Base-by-base conservation (phyloP, 2,329 filamentous ascomycete species). In the Fusarium agapanthi region DNA sequence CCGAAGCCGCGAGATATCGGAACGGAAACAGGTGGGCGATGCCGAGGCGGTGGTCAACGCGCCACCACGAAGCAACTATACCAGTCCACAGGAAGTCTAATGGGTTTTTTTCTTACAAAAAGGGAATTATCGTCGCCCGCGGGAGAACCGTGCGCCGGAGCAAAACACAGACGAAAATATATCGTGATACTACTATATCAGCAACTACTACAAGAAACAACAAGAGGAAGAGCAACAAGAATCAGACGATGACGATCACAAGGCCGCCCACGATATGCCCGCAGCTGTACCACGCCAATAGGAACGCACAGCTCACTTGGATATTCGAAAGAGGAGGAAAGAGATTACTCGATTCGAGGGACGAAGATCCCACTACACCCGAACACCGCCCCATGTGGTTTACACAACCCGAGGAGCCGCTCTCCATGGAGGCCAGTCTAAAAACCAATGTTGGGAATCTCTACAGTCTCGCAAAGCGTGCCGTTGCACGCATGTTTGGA, bases 11-110 rank as follows among this genome's bases (percentile, higher is more conserved):
- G 95, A 97, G 83, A 88, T 98, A 67, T 93, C 93, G 66, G 94
- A 95, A 84, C 88, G 95, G 74, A 92, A 93, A 82, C 95, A 98
- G 84, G 95, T 97, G 62, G 95, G 95, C 72, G 95, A 98, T 84
- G 91, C 91, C 62, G 93, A 94, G 83, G 90, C 90, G 79, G 88
- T 95, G 85, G 87, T 95, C 77, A 91, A 93, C 72, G 80, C 81
- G 63, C 80, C 79, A 77, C 84, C 84, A 43, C 85, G 75, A 73
- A 79, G 67, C 74, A 75, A 69, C 69, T 74, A 65, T 67, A 73
- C 63, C 72, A 74, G 72, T 73, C 68, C 71, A 73, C 76, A 75
- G 69, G 77, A 78, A 76, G 72, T 78, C 67, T 78, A 77, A 77
- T 76, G 62, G 59, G 51, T 73, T 72, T 74, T 69, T 72, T 74